phyloP scores from a whole-genome alignment of 1,139 yeast species.

The Hanseniaspora sp. region DNA sequence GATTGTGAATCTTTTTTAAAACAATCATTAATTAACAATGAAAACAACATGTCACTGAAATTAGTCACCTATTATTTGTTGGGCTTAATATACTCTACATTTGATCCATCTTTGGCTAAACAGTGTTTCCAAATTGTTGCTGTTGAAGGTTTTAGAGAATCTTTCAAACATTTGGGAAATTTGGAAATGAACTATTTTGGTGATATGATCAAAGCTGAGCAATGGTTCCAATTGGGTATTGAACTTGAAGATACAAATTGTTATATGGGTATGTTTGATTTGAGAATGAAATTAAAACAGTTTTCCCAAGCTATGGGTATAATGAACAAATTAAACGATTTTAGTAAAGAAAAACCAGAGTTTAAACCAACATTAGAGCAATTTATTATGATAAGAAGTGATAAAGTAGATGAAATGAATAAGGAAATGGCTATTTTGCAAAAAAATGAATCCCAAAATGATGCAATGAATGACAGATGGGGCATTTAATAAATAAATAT shows the following conservation, averaged over 20 bases:
- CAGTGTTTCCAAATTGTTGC: conserved; percentile 71
- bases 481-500: conserved; percentile 14
- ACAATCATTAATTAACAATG: conserved; percentile 1
- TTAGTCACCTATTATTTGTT: conserved; percentile 56
- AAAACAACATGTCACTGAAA: conserved; percentile 11
- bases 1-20: conserved; percentile 10
- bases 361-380: background rate
- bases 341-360: conserved; percentile 21
- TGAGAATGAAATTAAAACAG: conserved; percentile 23
- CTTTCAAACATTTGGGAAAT: conserved; percentile 68
- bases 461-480: conserved; percentile 20
- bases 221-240: conserved; percentile 77
- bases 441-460: conserved; percentile 9
- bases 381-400: conserved; percentile 7
- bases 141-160: conserved; percentile 59
- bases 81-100: conserved; percentile 53
- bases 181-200: conserved; percentile 59
- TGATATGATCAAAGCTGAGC: conserved; percentile 46
- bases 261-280: conserved; percentile 64
- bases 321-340: conserved; percentile 21
- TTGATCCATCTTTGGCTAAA: conserved; percentile 49
- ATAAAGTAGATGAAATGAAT: conserved; percentile 2
- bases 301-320: conserved; percentile 17
- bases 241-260: conserved; percentile 52
- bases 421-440: background rate